phyloP scores from a whole-genome alignment of 1,139 yeast species.

The Yamadazyma oceani region DNA sequence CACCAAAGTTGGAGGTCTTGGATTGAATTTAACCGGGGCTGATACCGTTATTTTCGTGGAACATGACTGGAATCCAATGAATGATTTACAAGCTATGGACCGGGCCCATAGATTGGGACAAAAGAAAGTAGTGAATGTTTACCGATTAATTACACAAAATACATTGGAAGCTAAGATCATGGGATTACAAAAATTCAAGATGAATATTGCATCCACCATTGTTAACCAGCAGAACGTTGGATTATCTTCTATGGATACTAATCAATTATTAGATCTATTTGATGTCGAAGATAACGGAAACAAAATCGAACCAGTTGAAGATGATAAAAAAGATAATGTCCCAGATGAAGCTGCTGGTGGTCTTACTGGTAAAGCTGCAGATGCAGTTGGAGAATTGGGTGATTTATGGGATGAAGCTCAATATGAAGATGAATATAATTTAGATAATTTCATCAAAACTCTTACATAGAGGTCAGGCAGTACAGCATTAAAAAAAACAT shows the following conservation, averaged over 20 bases:
- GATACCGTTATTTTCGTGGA: constrained; percentile 98
- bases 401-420: constrained; percentile 96
- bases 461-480: constrained; percentile 34
- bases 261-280: constrained; percentile 87
- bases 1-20: constrained; percentile 97
- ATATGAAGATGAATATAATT: constrained; percentile 93
- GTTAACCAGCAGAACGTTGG: constrained; percentile 97
- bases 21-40: constrained; percentile 95
- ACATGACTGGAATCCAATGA: constrained; percentile 99
- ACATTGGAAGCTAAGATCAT: constrained; percentile 96
- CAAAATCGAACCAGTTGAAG: constrained; percentile 32
- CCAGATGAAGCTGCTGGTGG: constrained; percentile 63
- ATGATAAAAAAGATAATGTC: constrained; percentile 28
- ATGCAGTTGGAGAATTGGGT: constrained; percentile 83
- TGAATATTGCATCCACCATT: constrained; percentile 94
- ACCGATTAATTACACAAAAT: constrained; percentile 85
- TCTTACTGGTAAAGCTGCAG: constrained; percentile 61
- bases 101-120: constrained; percentile 98
- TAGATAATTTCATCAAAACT: constrained; percentile 87
- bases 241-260: constrained; percentile 92
- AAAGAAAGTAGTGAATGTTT: constrained; percentile 94
- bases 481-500: constrained; percentile 2
- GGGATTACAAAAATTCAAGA: constrained; percentile 97
- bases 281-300: constrained; percentile 64
- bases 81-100: constrained; percentile 98